These are phyloP conservation scores for Chaetothyriales sp. DNA, from an alignment of 2,329 filamentous ascomycete species.

Conservation along the genomic window DNA sequence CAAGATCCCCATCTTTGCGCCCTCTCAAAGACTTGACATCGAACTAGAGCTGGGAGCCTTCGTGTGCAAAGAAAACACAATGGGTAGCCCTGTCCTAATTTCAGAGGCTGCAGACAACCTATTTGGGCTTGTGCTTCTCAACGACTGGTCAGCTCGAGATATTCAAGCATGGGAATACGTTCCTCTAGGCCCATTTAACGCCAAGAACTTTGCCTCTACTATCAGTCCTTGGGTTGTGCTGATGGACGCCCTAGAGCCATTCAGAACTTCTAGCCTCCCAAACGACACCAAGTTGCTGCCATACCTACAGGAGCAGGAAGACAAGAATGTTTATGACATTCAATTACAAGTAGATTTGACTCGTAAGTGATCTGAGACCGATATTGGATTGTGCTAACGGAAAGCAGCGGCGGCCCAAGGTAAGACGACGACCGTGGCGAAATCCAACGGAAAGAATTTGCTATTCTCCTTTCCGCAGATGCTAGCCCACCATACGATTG, in stretches of 20 bases:
- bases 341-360: conserved; percentile 51
- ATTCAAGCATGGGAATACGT: conserved; percentile 78
- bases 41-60: conserved; percentile 72
- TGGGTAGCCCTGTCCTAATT: conserved; percentile 52
- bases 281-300: conserved; percentile 44
- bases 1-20: conserved; percentile 50
- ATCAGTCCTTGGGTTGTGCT: conserved; percentile 71
- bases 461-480: conserved; percentile 77
- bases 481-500: conserved; percentile 65
- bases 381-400: conserved; percentile 1
- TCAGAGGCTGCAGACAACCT: conserved; percentile 54
- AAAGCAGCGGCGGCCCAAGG: conserved; percentile 29
- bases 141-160: conserved; percentile 76
- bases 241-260: conserved; percentile 60
- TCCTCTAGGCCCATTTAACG: conserved; percentile 67
- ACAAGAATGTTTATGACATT: conserved; percentile 54
- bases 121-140: conserved; percentile 70
- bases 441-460: conserved; percentile 51
- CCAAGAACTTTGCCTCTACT: conserved; percentile 69
- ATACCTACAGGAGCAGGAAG: conserved; percentile 50
- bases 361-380: conserved; percentile 29
- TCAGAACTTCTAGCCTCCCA: conserved; percentile 41
- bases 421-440: conserved; percentile 44
- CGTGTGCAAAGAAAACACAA: conserved; percentile 48
- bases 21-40: conserved; percentile 57